These are phyloP conservation scores for Suhomyces canberraensis DNA, from an alignment of 805 yeast species.

Conservation along the genomic window DNA sequence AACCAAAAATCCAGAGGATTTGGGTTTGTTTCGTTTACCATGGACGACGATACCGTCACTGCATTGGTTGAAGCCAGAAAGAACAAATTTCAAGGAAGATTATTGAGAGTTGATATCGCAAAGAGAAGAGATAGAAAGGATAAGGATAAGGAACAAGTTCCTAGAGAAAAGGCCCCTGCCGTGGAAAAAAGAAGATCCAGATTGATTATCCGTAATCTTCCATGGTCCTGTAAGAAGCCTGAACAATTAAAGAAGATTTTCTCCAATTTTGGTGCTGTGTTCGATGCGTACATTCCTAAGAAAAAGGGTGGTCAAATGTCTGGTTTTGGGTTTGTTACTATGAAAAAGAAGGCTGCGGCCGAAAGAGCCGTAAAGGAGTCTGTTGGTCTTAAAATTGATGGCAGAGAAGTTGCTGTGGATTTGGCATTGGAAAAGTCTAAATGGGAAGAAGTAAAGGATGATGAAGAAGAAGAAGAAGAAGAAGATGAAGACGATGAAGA, in stretches of 20 bases:
- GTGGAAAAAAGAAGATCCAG: constrained; percentile 83
- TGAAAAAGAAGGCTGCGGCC: constrained; percentile 78
- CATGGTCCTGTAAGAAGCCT: constrained; percentile 90
- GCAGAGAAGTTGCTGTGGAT: constrained; percentile 90
- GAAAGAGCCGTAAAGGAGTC: constrained; percentile 74
- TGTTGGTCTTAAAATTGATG: constrained; percentile 76
- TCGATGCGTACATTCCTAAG: constrained; percentile 85
- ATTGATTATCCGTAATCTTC: constrained; percentile 84
- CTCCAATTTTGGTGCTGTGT: constrained; percentile 77
- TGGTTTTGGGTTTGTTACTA: constrained; percentile 93
- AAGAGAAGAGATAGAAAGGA: constrained; percentile 82
- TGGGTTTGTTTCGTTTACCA: constrained; percentile 89
- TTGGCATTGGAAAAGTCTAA: constrained; percentile 84
- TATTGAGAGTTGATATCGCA: constrained; percentile 80
- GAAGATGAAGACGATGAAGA: constrained; percentile 37
- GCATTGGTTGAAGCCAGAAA: constrained; percentile 71
- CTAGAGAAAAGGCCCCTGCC: constrained; percentile 22
- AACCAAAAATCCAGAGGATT: constrained; percentile 84
- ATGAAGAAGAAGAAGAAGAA: constrained; percentile 33
- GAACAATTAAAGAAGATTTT: constrained; percentile 68
- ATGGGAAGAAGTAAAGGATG: constrained; percentile 61
- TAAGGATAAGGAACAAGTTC: constrained; percentile 7
- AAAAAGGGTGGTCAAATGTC: constrained; percentile 84
- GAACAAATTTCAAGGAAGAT: constrained; percentile 59
- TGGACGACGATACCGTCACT: constrained; percentile 75